Base-by-base conservation (phyloP, 495 filamentous ascomycete species). In the Xylaria grammica region DNA sequence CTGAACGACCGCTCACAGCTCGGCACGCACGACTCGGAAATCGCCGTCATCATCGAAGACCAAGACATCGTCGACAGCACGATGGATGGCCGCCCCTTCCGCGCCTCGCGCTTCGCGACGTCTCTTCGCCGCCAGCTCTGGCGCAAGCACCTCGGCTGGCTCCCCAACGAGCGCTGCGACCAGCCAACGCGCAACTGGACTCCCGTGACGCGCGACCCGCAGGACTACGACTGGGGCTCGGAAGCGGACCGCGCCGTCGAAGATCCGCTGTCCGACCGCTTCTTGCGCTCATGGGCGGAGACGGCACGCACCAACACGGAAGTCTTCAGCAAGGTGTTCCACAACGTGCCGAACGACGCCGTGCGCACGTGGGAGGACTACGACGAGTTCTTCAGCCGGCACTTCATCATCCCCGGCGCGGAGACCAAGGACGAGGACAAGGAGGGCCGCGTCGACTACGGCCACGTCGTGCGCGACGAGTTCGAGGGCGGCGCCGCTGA, bases 1-100 rank as follows among this genome's bases (percentile, higher is more conserved):
- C 77, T 98, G 45, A 98, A 98, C 78, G 94, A 98, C 77, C 90
- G 94, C 65, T 94, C 91, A 22, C 94, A 98, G 75, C 84, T 97
- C 17, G 94, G 94, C 19, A 82, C 84, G 60, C 92, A 95, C 77
- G 92, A 96, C 76, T 91, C 88, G 5, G 91, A 94, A 65, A 92
- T 94, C 65, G 91, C 91, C n/a, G 82, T 92, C 56, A 75, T 93
- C 44, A 87, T 96, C 67, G 88, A 93, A 71, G 94, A 97, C 75
- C 86, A 84, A 2, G 88, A 86, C 1, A 83, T 86, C 0, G 74
- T 97, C 4, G 81, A 86, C 13, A 89, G 87, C 7, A 75, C 60
- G 61, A 96, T 97, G 92, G 83, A 87, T 69, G 90, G 90, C 5
- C 75, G 81, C 30, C 86, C 83, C 0, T 94, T 82, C 81, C 83